Conservation (phyloP, 345 rosid species). For the Aquilaria malaccensis region DNA sequence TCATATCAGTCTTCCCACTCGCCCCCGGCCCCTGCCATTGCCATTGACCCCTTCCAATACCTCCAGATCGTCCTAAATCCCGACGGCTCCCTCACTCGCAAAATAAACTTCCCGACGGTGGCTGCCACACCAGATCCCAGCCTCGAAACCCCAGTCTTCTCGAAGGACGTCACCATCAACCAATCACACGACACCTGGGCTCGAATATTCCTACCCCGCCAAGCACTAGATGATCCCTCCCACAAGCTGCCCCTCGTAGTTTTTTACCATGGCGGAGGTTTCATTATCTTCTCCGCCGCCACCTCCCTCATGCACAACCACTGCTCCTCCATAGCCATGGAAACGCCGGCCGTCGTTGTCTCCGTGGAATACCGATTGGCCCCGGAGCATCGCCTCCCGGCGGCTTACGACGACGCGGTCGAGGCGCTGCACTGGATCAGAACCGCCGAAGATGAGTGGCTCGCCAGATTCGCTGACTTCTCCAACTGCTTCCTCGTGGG, state of each 20-base stretch:
- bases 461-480: constrained; percentile 48
- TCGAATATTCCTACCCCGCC: constrained; percentile 48
- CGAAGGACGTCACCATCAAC: constrained; percentile 44
- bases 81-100: constrained; percentile 57
- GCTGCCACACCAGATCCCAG: constrained; percentile 22
- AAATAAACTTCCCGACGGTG: constrained; percentile 22
- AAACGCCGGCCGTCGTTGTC: constrained; percentile 37
- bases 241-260: constrained; percentile 43
- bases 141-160: constrained; percentile 25
- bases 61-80: constrained; percentile 43
- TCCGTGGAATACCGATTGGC: constrained; percentile 76
- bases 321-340: constrained; percentile 30
- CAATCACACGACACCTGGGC: constrained; percentile 30
- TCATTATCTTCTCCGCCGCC: constrained; percentile 37
- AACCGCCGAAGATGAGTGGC: constrained; percentile 50
- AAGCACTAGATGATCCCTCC: neutral
- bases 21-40: no score
- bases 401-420: constrained; percentile 70
- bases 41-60: constrained; percentile 38
- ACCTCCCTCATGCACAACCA: constrained; percentile 38
- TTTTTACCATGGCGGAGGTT: constrained; percentile 70
- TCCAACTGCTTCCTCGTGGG: constrained; percentile 58
- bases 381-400: constrained; percentile 88
- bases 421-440: constrained; percentile 57
- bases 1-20: no score